These are phyloP conservation scores for Erigeron philadelphicus DNA, from an alignment of 140 eudicot genomes.

Conservation along the genomic window DNA sequence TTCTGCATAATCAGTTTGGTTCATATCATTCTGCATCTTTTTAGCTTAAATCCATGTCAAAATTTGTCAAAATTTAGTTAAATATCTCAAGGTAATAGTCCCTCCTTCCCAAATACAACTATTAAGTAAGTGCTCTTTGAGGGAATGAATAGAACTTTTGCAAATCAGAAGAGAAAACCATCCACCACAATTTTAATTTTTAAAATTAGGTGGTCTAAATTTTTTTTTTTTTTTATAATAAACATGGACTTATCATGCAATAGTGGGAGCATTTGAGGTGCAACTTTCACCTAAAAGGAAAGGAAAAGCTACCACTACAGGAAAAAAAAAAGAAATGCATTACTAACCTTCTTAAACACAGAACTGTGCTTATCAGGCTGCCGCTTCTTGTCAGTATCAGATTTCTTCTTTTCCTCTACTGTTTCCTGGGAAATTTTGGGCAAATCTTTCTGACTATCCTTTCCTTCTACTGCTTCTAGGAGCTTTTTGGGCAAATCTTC, in stretches of 20 bases:
- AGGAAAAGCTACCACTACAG: neutral
- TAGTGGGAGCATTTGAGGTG: neutral
- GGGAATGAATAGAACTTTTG: neutral
- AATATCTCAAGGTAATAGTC: neutral
- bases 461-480: slow-evolving; percentile 21
- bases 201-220: neutral
- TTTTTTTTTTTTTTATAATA: neutral
- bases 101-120: neutral
- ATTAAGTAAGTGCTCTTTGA: neutral
- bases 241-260: slow-evolving; percentile 6
- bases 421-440: slow-evolving; percentile 24
- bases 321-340: slow-evolving; percentile 7
- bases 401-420: slow-evolving; percentile 30
- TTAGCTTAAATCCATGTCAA: no score
- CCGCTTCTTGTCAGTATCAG: slow-evolving; percentile 29
- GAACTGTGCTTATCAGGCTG: slow-evolving; percentile 36
- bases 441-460: slow-evolving; percentile 31
- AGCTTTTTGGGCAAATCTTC: slow-evolving; percentile 28
- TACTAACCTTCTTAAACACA: slow-evolving; percentile 63
- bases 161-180: neutral
- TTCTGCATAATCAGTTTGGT: no score
- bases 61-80: neutral
- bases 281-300: slow-evolving; percentile 2
- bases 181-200: neutral
- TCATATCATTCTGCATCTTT: no score